Percentiles rank a stretch among this genome's conserved stretches.
Evolutionary conservation across 208 protist genomes (phyloP).

Genomic region (Strigomonas culicis): DNA sequence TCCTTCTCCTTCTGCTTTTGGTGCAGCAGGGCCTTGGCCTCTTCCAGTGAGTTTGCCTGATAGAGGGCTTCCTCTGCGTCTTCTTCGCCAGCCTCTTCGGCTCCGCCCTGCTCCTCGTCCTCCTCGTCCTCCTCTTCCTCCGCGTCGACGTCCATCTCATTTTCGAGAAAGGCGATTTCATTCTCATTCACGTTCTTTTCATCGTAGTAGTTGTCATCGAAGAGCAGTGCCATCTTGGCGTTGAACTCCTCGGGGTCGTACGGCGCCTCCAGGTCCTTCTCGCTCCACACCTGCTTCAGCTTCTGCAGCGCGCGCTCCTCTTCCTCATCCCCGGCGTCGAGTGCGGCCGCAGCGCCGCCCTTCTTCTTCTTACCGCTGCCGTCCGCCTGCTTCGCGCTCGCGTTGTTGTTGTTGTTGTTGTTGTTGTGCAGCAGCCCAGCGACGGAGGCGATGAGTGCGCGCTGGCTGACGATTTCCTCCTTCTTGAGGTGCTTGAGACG

Average conservation of each 20-base stretch:
- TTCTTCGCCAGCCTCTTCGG: neutral
- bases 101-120: slow-evolving; percentile 31
- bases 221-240: slow-evolving; percentile 82
- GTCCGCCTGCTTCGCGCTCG: slow-evolving; percentile 4
- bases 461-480: slow-evolving; percentile 85
- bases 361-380: slow-evolving; percentile 19
- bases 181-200: slow-evolving; percentile 82
- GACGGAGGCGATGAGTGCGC: slow-evolving; percentile 76
- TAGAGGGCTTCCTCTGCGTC: slow-evolving; percentile 37
- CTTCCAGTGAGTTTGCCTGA: slow-evolving; percentile 47
- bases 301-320: slow-evolving; percentile 52
- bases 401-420: slow-evolving; percentile 11
- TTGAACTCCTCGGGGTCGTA: slow-evolving; percentile 88
- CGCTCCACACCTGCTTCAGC: slow-evolving; percentile 64
- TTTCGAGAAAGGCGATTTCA: slow-evolving; percentile 82
- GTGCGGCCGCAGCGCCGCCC: neutral
- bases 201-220: slow-evolving; percentile 87
- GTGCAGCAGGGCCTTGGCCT: slow-evolving; percentile 25
- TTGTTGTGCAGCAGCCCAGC: slow-evolving; percentile 35
- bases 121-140: slow-evolving; percentile 15
- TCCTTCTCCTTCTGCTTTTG: neutral
- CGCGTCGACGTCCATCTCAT: slow-evolving; percentile 13
- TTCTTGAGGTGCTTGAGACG: slow-evolving; percentile 87
- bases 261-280: slow-evolving; percentile 78
- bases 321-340: slow-evolving; percentile 29